Evolutionary conservation across 2,329 filamentous ascomycete genomes (phyloP).

Genomic region (Lachnellula cervina): DNA sequence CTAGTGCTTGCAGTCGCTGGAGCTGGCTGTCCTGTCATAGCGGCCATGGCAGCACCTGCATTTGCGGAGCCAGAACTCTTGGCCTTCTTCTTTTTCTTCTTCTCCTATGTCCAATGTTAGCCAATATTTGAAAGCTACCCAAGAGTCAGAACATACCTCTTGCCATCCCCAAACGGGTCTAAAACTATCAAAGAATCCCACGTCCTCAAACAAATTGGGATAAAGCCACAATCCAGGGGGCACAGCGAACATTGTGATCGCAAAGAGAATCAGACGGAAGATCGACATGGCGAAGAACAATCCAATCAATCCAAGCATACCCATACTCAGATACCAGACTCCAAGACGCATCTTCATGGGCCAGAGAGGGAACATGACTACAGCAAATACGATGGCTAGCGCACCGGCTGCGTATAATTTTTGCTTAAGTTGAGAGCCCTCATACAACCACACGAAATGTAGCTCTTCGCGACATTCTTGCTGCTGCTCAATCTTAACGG

Average conservation of each 20-base stretch:
- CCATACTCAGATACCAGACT: constrained; percentile 97
- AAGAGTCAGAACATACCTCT: constrained; percentile 56
- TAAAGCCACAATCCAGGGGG: constrained; percentile 96
- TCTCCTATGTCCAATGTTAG: constrained; percentile 23
- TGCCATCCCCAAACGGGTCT: constrained; percentile 97
- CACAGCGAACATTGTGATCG: constrained; percentile 78
- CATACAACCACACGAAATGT: constrained; percentile 97
- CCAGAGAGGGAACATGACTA: constrained; percentile 96
- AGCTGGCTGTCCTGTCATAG: constrained; percentile 32
- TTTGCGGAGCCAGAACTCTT: constrained; percentile 29
- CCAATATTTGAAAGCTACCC: background rate
- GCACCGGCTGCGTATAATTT: constrained; percentile 86
- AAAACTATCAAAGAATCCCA: constrained; percentile 97
- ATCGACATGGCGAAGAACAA: constrained; percentile 98
- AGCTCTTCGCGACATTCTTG: constrained; percentile 82
- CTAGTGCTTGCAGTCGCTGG: constrained; percentile 33
- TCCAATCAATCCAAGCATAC: constrained; percentile 80
- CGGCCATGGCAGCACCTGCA: constrained; percentile 25
- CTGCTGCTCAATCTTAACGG: constrained; percentile 90
- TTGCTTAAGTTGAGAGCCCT: constrained; percentile 88
- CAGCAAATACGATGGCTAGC: constrained; percentile 74
- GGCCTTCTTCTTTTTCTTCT: constrained; percentile 35
- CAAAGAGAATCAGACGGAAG: constrained; percentile 91
- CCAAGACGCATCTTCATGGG: constrained; percentile 84
- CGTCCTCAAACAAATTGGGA: constrained; percentile 96